These are phyloP conservation scores for Akebia trifoliata DNA, from an alignment of 164 flowering plant species.

Conservation along the genomic window DNA sequence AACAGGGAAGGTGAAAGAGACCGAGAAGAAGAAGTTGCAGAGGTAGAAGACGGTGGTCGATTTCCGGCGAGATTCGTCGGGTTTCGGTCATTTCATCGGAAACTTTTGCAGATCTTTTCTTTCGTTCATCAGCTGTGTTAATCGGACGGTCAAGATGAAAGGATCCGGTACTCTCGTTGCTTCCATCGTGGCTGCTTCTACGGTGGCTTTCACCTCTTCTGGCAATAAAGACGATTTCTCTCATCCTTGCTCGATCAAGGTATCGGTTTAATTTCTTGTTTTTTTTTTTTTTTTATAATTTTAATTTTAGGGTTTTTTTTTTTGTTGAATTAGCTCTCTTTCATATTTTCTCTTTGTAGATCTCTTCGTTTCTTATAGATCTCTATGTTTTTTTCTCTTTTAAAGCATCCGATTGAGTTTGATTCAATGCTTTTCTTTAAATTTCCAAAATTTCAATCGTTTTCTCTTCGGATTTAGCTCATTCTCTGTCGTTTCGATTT, in stretches of 20 bases:
- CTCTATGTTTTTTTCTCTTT: too few species aligned
- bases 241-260: conserved; percentile 11
- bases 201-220: conserved; percentile 37
- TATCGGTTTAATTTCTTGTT: neutral
- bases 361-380: too few species aligned
- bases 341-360: too few species aligned
- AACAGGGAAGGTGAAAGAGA: neutral
- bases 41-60: conserved; percentile 15
- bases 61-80: conserved; percentile 45
- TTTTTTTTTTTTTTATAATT: neutral
- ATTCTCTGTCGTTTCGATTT: too few species aligned
- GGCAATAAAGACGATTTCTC: conserved; percentile 15
- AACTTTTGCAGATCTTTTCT: neutral
- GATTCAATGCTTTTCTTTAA: too few species aligned
- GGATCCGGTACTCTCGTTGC: conserved; percentile 35
- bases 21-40: neutral
- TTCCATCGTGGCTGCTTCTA: conserved; percentile 44
- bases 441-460: too few species aligned
- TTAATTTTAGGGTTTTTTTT: neutral
- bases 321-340: neutral
- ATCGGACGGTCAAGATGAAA: conserved; percentile 28
- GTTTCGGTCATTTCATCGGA: conserved; percentile 23
- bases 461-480: too few species aligned
- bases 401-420: too few species aligned
- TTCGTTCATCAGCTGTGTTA: neutral